Percentiles rank a stretch among this genome's conserved stretches.
phyloP scores from a whole-genome alignment of 306 rosid genomes.

The Prunus fruticosa region DNA sequence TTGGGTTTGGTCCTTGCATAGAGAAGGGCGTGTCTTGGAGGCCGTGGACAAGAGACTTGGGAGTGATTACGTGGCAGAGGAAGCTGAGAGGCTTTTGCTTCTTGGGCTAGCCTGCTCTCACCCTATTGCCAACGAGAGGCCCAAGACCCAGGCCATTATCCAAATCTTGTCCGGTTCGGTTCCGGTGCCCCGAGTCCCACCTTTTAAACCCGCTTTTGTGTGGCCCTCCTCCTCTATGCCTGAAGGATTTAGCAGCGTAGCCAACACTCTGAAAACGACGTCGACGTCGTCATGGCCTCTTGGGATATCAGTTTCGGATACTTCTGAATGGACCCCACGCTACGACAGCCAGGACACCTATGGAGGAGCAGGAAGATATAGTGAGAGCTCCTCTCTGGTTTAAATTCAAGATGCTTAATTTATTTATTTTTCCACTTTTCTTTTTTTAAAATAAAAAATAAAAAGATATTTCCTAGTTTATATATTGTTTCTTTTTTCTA shows the following conservation, averaged over 20 bases:
- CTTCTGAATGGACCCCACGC: slow-evolving; percentile 1
- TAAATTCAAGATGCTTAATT: neutral
- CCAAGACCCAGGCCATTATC: slow-evolving; percentile 50
- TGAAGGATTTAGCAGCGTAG: slow-evolving; percentile 2
- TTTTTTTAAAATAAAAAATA: neutral
- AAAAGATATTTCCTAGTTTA: neutral
- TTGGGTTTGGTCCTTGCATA: slow-evolving; percentile 74
- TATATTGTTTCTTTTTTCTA: neutral
- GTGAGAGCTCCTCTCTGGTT: slow-evolving; percentile 8
- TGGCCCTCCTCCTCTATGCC: slow-evolving; percentile 59
- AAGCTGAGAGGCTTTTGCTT: slow-evolving; percentile 57
- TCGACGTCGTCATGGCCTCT: slow-evolving; percentile 9
- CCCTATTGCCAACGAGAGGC: slow-evolving; percentile 58
- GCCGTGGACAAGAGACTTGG: slow-evolving; percentile 56
- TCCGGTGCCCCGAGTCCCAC: slow-evolving; percentile 51
- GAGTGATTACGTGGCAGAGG: slow-evolving; percentile 43
- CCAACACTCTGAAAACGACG: neutral
- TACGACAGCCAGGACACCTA: slow-evolving; percentile 8
- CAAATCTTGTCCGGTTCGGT: slow-evolving; percentile 65
- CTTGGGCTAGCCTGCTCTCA: slow-evolving; percentile 74
- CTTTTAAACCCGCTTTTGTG: slow-evolving; percentile 66
- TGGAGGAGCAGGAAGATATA: neutral
- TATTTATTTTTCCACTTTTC: neutral
- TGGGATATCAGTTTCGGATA: neutral
- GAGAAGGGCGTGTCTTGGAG: slow-evolving; percentile 42